Base-by-base conservation (phyloP, 495 filamentous ascomycete genomes). In the Bryoglossum gracile region DNA sequence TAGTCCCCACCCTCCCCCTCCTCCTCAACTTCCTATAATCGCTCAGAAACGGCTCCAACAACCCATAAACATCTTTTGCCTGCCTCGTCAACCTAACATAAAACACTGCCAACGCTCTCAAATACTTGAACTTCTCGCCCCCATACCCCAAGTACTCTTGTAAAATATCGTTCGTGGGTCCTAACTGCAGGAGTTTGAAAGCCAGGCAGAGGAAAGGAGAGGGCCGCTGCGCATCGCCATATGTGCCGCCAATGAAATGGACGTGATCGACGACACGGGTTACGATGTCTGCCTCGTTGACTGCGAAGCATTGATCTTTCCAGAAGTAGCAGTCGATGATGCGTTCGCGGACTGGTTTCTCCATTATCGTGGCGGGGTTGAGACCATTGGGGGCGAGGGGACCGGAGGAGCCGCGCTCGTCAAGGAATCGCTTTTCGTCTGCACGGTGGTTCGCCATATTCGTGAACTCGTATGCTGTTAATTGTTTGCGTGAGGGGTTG, bases 281-380 rank as follows among this genome's bases (percentile, higher is more conserved):
- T 55, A 94, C 84, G 1, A 96, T 43, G 84, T 95, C 55, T 72
- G 73, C 87, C 45, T 89, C 87, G 68, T 97, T 97, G 51, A 98
- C 71, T 18, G 84, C 92, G 70, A 96, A 98, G 62, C 90, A 94
- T 65, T 95, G 90, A 64, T 97, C 94, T 67, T 96, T 95, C 86
- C 87, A 98, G 71, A 95, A 98, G 69, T 94, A 92, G 54, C 80
- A 84, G 52, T 94, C 86, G 47, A 87, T 80, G 65, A 98, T 96
- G 59, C 92, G 89, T 63, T 98, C 91, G 50, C 89, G 84, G 48
- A 94, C 87, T 11, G 87, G 82, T 62, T 90, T 92, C 59, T 96
- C 89, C 71, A 96, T 82, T 30, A 96, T 86, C 5, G 84, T 86
- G 5, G 86, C 82, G 0, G 89, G 89, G 68, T 95, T 95, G 55